Evolutionary conservation across 345 rosid species (phyloP).

Genomic region (Rhodamnia argentea): DNA sequence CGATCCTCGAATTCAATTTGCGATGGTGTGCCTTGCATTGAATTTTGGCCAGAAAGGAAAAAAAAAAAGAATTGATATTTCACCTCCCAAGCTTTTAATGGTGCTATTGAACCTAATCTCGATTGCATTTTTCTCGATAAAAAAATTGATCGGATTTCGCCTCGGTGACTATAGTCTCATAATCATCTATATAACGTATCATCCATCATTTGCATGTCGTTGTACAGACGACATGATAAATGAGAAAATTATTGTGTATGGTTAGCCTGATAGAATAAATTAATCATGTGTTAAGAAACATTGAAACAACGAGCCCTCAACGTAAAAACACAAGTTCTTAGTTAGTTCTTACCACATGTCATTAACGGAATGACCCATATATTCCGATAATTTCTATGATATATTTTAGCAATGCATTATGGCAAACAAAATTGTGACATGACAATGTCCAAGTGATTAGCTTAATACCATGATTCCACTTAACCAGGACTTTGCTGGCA

Average conservation of each 20-base stretch:
- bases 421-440: not conserved
- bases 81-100: not conserved
- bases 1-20: not conserved
- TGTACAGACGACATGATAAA: not conserved
- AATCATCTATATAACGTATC: not conserved
- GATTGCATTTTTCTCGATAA: fast-evolving
- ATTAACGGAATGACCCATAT: not conserved
- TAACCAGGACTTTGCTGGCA: not conserved
- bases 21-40: not conserved
- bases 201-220: not conserved
- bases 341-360: not conserved
- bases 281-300: not conserved
- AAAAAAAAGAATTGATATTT: not conserved
- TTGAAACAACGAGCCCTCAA: not conserved
- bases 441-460: not conserved
- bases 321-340: not conserved
- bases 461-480: not conserved
- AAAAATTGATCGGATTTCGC: not conserved
- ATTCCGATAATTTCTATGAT: not conserved
- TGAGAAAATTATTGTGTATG: too few species aligned
- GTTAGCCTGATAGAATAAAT: not conserved
- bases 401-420: not conserved
- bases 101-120: fast-evolving
- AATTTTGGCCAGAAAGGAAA: not conserved
- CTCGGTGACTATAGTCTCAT: not conserved